phyloP scores from a whole-genome alignment of 495 filamentous ascomycete genomes.

The Geoglossum glabrum region DNA sequence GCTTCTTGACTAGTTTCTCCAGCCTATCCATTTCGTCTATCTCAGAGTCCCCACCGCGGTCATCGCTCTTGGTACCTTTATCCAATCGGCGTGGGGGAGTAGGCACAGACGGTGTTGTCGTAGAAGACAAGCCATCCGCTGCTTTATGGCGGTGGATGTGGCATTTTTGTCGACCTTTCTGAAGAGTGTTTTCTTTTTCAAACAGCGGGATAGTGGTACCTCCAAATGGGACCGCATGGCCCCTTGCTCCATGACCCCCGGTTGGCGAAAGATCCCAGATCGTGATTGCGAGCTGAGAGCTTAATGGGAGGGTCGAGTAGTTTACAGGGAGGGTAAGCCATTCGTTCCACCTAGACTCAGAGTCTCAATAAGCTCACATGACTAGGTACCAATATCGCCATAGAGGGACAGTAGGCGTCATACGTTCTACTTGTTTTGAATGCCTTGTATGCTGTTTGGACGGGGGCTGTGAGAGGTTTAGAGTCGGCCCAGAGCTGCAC shows the following conservation, averaged over 20 bases:
- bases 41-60: slow-evolving; percentile 32
- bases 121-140: slow-evolving; percentile 69
- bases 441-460: slow-evolving; percentile 79
- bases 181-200: slow-evolving; percentile 72
- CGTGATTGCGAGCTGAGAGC: slow-evolving; percentile 75
- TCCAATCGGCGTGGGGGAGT: slow-evolving; percentile 22
- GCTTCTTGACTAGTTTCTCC: slow-evolving; percentile 83
- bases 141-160: slow-evolving; percentile 58
- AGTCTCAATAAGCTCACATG: not conserved
- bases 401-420: not conserved
- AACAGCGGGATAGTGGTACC: slow-evolving; percentile 83
- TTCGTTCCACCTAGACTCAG: slow-evolving; percentile 55
- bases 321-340: slow-evolving; percentile 78
- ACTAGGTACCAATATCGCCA: not conserved
- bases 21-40: slow-evolving; percentile 62
- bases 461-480: slow-evolving; percentile 75
- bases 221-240: slow-evolving; percentile 75
- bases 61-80: slow-evolving; percentile 27
- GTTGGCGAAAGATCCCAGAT: slow-evolving; percentile 84
- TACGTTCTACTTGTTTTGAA: slow-evolving; percentile 54
- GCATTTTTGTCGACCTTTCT: slow-evolving; percentile 86
- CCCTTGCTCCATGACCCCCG: slow-evolving; percentile 37
- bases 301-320: slow-evolving; percentile 58
- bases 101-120: slow-evolving; percentile 53
- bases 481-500: slow-evolving; percentile 90